A percentile compares a stretch with the other conserved stretches of the same genome.
These are phyloP conservation scores for Metschnikowia bowlesiae DNA, from an alignment of 805 yeast species.

Conservation along the genomic window DNA sequence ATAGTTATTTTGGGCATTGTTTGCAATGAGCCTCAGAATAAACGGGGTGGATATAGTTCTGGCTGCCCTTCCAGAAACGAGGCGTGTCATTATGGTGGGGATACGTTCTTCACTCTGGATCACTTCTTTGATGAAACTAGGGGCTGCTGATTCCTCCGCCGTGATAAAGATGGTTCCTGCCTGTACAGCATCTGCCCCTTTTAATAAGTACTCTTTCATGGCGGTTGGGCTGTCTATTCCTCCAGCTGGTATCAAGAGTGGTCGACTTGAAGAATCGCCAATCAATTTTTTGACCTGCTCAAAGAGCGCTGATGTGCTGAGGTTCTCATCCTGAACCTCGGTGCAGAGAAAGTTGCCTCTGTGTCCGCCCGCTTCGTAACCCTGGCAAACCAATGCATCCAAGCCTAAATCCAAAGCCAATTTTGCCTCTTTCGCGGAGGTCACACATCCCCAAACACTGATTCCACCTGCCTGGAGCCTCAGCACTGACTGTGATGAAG, in stretches of 20 bases:
- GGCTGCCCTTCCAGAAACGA: conserved; percentile 38
- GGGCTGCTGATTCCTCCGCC: conserved; percentile 26
- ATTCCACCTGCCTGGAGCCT: conserved; percentile 34
- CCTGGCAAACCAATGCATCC: conserved; percentile 53
- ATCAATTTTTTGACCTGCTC: conserved; percentile 14
- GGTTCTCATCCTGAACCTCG: conserved; percentile 26
- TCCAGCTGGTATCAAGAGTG: conserved; percentile 48
- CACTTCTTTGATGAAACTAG: conserved; percentile 15
- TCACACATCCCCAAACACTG: conserved; percentile 44
- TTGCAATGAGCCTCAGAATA: conserved; percentile 19
- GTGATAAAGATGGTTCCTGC: conserved; percentile 51
- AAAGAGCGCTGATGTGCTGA: conserved; percentile 33
- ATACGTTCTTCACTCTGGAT: conserved; percentile 5
- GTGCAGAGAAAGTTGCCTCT: conserved; percentile 43
- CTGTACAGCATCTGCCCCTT: conserved; percentile 51
- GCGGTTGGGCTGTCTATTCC: conserved; percentile 40
- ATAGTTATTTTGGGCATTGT: background rate
- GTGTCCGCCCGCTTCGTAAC: conserved; percentile 65
- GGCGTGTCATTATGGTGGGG: conserved; percentile 29
- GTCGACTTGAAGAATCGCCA: conserved; percentile 12
- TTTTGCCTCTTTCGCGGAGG: conserved; percentile 42
- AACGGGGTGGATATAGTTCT: conserved; percentile 36
- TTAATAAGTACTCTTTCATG: conserved; percentile 25
- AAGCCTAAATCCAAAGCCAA: conserved; percentile 27
- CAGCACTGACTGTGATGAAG: conserved; percentile 27